These are phyloP conservation scores for Cucumis melo DNA, from an alignment of 306 rosid species.

Conservation along the genomic window DNA sequence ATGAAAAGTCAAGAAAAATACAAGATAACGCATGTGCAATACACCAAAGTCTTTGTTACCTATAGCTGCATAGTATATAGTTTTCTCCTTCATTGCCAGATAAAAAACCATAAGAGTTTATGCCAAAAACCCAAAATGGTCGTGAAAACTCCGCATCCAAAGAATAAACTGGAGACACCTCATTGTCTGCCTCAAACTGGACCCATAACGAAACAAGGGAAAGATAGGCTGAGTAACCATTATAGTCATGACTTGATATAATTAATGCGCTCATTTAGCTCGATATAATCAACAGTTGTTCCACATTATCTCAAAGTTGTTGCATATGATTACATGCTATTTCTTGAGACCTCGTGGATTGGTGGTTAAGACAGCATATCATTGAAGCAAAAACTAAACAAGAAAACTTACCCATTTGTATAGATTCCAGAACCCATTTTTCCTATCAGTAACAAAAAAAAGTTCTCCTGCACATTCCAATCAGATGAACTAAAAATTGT, in stretches of 20 bases:
- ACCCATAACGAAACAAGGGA: background rate
- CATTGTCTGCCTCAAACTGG: conserved; percentile 67
- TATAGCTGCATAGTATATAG: conserved; percentile 65
- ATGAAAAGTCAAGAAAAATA: background rate
- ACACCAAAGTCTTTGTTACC: conserved; percentile 29
- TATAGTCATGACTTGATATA: background rate
- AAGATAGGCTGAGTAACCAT: background rate
- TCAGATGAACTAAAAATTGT: background rate
- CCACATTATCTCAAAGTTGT: background rate
- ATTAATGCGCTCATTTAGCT: background rate
- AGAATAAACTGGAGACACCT: conserved; percentile 49
- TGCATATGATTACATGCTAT: background rate
- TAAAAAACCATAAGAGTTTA: conserved; percentile 65
- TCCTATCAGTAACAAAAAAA: conserved; percentile 68
- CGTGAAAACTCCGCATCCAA: conserved; percentile 79
- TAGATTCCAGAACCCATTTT: conserved; percentile 80
- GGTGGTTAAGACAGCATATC: background rate
- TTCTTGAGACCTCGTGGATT: background rate
- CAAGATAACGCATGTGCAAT: background rate
- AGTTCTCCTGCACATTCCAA: conserved; percentile 59
- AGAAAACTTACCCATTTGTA: conserved; percentile 75
- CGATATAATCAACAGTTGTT: background rate
- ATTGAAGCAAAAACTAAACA: background rate
- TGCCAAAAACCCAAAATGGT: conserved; percentile 69
- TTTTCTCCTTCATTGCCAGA: conserved; percentile 25